Evolutionary conservation across 306 rosid genomes (phyloP).

Genomic region (Quercus wislizeni): DNA sequence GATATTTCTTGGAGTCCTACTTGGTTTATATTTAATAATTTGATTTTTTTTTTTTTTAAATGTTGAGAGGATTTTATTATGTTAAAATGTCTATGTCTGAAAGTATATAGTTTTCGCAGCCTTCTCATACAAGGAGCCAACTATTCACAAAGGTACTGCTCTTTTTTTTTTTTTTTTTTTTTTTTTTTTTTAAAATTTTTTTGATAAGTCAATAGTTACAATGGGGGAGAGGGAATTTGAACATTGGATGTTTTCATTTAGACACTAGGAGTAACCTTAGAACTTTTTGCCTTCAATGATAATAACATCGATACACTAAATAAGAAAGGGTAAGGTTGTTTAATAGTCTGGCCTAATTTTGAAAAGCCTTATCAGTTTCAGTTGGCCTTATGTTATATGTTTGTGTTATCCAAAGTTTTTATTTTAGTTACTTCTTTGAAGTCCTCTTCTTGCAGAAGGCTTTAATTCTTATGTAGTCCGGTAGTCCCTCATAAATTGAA

Average conservation of each 20-base stretch:
- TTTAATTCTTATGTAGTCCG: neutral
- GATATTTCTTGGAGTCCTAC: slow-evolving; percentile 15
- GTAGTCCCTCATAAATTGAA: neutral
- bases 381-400: neutral
- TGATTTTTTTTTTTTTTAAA: neutral
- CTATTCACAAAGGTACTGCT: slow-evolving; percentile 73
- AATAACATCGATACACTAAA: neutral
- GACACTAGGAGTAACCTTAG: too few relatives aligned
- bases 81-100: neutral
- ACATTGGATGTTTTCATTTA: too few relatives aligned
- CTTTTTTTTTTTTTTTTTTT: neutral
- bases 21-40: slow-evolving; percentile 6
- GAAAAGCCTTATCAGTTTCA: neutral
- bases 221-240: too few relatives aligned
- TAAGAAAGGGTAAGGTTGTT: neutral
- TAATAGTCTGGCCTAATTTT: neutral
- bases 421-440: neutral
- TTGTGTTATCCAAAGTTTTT: too few relatives aligned
- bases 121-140: slow-evolving; percentile 75
- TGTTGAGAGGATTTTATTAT: slow-evolving; percentile 15
- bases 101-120: slow-evolving; percentile 55
- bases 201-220: too few relatives aligned
- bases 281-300: too few relatives aligned
- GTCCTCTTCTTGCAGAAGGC: neutral
- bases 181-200: too few relatives aligned